phyloP scores from a whole-genome alignment of 495 filamentous ascomycete genomes.

The Clavariopsis aquatica region DNA sequence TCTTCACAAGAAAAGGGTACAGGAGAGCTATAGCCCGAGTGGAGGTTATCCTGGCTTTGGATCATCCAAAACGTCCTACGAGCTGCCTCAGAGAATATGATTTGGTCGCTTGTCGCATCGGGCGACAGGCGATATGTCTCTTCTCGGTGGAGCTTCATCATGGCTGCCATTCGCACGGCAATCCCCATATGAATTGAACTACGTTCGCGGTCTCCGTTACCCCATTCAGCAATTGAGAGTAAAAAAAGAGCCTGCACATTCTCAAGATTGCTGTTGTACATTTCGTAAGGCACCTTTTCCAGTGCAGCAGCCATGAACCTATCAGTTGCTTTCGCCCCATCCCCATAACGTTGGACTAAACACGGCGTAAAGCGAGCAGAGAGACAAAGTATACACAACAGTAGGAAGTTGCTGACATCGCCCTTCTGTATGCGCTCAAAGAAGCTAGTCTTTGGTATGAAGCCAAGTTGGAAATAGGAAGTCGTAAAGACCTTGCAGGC shows the following conservation, averaged over 20 bases:
- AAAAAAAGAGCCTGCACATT: slow-evolving; percentile 56
- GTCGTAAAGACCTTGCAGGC: slow-evolving; percentile 11
- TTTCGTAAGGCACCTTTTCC: slow-evolving; percentile 49
- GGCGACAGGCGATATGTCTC: slow-evolving; percentile 52
- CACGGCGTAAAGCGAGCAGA: slow-evolving; percentile 52
- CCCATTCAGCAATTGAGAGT: slow-evolving; percentile 55
- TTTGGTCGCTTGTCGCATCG: slow-evolving; percentile 41
- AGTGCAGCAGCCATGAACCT: slow-evolving; percentile 54
- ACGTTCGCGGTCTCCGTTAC: slow-evolving; percentile 50
- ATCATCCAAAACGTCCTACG: background rate
- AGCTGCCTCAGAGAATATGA: slow-evolving; percentile 45
- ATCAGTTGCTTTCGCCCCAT: slow-evolving; percentile 49
- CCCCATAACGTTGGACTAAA: slow-evolving; percentile 49
- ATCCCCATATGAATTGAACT: slow-evolving; percentile 57
- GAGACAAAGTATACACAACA: slow-evolving; percentile 52
- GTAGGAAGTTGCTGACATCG: slow-evolving; percentile 52
- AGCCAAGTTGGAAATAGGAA: slow-evolving; percentile 40
- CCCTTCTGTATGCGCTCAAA: slow-evolving; percentile 47
- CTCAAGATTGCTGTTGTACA: slow-evolving; percentile 54
- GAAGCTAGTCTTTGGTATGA: slow-evolving; percentile 55
- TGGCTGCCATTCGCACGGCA: slow-evolving; percentile 53
- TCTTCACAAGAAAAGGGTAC: slow-evolving; percentile 51
- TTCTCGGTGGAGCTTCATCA: slow-evolving; percentile 55
- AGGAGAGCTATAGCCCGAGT: slow-evolving; percentile 52
- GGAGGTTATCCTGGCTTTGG: slow-evolving; percentile 53